Conservation (phyloP, 2,329 filamentous ascomycete genomes). For the Paraconiothyrium brasiliense region DNA sequence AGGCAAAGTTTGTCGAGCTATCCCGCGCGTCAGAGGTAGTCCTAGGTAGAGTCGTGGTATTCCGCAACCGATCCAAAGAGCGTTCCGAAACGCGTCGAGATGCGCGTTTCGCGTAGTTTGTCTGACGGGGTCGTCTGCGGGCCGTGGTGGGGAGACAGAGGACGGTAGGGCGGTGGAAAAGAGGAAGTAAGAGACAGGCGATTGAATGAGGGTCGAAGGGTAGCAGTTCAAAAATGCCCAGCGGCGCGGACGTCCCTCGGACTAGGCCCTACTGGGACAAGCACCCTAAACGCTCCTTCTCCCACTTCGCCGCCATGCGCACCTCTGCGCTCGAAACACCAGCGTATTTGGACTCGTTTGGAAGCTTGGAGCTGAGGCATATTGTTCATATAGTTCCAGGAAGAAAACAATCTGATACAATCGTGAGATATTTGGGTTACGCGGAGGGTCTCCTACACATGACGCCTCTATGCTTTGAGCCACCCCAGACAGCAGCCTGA, state of each 20-base stretch:
- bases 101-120: conserved; percentile 55
- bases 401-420: conserved; percentile 16
- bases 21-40: conserved; percentile 31
- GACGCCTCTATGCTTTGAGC: conserved; percentile 37
- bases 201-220: conserved; percentile 37
- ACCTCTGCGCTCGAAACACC: conserved; percentile 49
- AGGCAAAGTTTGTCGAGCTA: conserved; percentile 23
- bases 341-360: conserved; percentile 73
- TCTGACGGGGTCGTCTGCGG: conserved; percentile 39
- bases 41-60: conserved; percentile 43
- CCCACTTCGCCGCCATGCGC: conserved; percentile 40
- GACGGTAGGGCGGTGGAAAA: conserved; percentile 41
- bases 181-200: conserved; percentile 48
- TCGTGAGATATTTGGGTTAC: conserved; percentile 20
- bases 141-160: conserved; percentile 38
- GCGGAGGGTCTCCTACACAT: conserved; percentile 22
- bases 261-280: conserved; percentile 37
- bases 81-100: conserved; percentile 50
- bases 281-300: conserved; percentile 38
- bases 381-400: conserved; percentile 18
- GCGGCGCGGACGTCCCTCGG: conserved; percentile 28
- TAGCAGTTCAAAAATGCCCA: conserved; percentile 40
- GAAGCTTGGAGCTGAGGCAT: conserved; percentile 54
- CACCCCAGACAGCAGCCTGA: conserved; percentile 42
- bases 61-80: conserved; percentile 39